A percentile compares a stretch with the other conserved stretches of the same genome.
Conservation (phyloP, 2,329 filamentous ascomycete species). For the Botrytis galanthina region DNA sequence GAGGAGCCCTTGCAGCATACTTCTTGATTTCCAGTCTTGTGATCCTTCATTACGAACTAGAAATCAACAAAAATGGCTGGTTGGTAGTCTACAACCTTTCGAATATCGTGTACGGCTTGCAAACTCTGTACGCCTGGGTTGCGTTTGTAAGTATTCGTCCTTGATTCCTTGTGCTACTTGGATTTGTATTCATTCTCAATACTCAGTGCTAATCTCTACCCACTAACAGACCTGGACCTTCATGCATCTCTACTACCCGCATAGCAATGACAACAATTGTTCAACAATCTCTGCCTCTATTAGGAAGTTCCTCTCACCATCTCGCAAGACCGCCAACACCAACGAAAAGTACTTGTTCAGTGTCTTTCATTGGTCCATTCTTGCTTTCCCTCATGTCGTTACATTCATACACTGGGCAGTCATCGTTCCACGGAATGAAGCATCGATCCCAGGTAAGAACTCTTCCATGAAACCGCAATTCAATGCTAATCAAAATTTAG, state of each 20-base stretch:
- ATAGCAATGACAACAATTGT: constrained; percentile 28
- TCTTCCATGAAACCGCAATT: background rate
- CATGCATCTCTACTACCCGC: constrained; percentile 39
- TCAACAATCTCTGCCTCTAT: constrained; percentile 21
- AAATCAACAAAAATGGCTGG: constrained; percentile 26
- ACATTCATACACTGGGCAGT: constrained; percentile 37
- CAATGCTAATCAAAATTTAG: constrained; percentile 25
- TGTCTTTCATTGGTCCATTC: constrained; percentile 37
- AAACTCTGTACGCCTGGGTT: constrained; percentile 35
- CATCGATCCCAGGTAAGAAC: constrained; percentile 28
- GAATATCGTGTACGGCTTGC: constrained; percentile 35
- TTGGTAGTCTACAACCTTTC: constrained; percentile 35
- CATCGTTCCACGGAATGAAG: constrained; percentile 31
- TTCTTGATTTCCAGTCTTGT: constrained; percentile 30
- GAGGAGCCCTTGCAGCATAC: constrained; percentile 32
- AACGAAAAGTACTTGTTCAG: constrained; percentile 37
- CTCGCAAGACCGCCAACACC: constrained; percentile 28
- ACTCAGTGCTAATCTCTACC: background rate
- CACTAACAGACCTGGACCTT: constrained; percentile 36
- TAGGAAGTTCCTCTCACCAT: constrained; percentile 33
- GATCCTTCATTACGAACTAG: constrained; percentile 34
- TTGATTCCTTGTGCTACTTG: background rate
- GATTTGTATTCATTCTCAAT: background rate
- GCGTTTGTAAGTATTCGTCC: constrained; percentile 33
- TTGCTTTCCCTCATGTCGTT: constrained; percentile 36